These are phyloP conservation scores for Hymenoscyphus fructigenus DNA, from an alignment of 2,329 filamentous ascomycete genomes.

Conservation along the genomic window DNA sequence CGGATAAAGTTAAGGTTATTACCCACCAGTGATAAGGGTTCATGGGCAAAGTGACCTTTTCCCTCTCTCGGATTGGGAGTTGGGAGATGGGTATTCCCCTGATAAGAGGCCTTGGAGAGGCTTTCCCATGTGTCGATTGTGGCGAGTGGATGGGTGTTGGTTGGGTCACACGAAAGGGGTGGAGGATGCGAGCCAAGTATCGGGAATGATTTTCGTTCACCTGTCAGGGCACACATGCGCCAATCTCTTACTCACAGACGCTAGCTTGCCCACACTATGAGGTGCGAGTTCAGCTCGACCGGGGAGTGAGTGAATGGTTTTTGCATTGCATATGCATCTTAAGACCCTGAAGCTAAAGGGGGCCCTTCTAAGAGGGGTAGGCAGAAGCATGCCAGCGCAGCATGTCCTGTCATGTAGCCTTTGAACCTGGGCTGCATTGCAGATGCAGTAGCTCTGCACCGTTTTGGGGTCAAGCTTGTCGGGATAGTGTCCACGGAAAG, in stretches of 20 bases:
- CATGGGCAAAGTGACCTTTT: not conserved
- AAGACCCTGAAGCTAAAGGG: not conserved
- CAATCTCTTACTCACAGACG: not conserved
- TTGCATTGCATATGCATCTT: not conserved
- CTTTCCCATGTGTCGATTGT: conserved; percentile 2
- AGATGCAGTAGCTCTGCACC: not conserved
- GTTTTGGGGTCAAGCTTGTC: not conserved
- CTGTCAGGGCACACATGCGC: conserved; percentile 4
- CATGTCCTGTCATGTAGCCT: not conserved
- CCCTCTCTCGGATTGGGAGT: not conserved
- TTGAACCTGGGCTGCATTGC: not conserved
- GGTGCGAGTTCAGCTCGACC: not conserved
- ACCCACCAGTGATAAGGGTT: not conserved
- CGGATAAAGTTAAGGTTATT: not conserved
- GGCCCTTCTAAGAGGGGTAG: no score
- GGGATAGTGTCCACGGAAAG: not conserved
- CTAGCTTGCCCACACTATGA: not conserved
- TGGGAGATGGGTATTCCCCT: not conserved
- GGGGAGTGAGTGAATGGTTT: not conserved
- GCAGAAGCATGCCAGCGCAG: not conserved
- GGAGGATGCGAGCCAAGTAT: not conserved
- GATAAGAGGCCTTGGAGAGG: not conserved
- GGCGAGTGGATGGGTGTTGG: not conserved
- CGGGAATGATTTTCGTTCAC: not conserved
- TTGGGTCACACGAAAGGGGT: not conserved